Evolutionary conservation across 1,284 basidiomycete species (phyloP).

Genomic region (Sanguinoderma infundibulare): DNA sequence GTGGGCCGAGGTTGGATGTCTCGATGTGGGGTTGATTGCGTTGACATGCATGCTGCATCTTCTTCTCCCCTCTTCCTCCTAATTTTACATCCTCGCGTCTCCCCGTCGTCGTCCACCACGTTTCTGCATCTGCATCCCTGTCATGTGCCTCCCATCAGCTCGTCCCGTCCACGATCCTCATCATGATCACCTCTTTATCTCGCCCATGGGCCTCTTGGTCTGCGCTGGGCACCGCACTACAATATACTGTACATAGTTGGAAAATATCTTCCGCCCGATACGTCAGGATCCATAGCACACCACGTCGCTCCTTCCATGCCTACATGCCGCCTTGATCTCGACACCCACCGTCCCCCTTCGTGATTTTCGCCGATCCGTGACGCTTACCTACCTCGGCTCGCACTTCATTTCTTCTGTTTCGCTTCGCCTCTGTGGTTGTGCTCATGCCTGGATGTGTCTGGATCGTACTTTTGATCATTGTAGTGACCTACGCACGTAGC

Average conservation of each 20-base stretch:
- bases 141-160: slow-evolving; percentile 18
- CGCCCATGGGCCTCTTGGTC: slow-evolving; percentile 5
- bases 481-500: slow-evolving; percentile 19
- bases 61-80: slow-evolving; percentile 7
- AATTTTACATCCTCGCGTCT: background rate
- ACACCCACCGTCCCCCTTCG: background rate
- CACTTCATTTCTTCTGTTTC: background rate
- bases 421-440: slow-evolving; percentile 22
- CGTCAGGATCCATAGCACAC: slow-evolving; percentile 18
- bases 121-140: slow-evolving; percentile 17
- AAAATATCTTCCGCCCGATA: slow-evolving; percentile 19
- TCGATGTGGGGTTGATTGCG: slow-evolving; percentile 1
- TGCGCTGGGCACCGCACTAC: slow-evolving; percentile 20
- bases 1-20: slow-evolving; percentile 4
- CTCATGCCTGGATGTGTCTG: slow-evolving; percentile 28
- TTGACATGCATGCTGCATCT: slow-evolving; percentile 22
- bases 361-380: slow-evolving; percentile 17
- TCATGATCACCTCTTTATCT: slow-evolving; percentile 16
- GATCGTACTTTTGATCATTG: slow-evolving; percentile 16
- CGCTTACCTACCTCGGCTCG: slow-evolving; percentile 12
- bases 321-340: slow-evolving; percentile 23
- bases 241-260: slow-evolving; percentile 31
- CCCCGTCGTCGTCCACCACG: slow-evolving; percentile 15
- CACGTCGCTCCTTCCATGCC: slow-evolving; percentile 26
- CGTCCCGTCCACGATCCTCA: slow-evolving; percentile 8